Base-by-base conservation (phyloP, 2,329 filamentous ascomycete species). In the Penicillium sp. region DNA sequence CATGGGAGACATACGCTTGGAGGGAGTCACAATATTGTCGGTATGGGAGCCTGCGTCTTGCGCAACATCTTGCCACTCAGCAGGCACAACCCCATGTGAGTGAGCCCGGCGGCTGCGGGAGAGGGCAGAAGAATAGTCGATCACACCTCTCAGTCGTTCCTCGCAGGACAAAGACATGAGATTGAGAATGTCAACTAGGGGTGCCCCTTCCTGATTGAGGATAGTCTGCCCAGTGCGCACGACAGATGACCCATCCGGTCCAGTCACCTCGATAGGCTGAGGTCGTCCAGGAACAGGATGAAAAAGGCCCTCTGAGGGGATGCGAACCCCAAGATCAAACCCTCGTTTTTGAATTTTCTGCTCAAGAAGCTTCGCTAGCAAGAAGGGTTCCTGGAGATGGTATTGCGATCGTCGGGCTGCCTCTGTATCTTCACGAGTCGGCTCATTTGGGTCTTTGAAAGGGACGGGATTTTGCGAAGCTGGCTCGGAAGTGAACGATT, bases 81-180 rank as follows among this genome's bases (percentile, higher is more conserved):
- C 73, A 2, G 88, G 86, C 4, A 95, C 74, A 20, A 83, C 71
- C 1, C 90, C 91, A 62, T 94, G 85, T 2, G 89, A 87, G 14
- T 84, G 86, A 45, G 77, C 81, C 59, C 87, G 84, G 38, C 91
- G 80, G 43, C 80, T 85, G 43, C 76, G 75, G 3, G 87, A 79
- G 31, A 94, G 68, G 7, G 76, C 76, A 39, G 82, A 79, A 8
- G 87, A 82, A 54, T 95, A 89, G 57, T 90, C 85, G 3, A 96
- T 60, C 19, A 96, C 68, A 9, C 81, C 79, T 37, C 86, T 77
- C 25, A 96, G 55, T 18, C 88, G 79, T 53, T 94, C 85, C 59
- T 91, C 87, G 7, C 87, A 83, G 13, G 87, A 86, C 41, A 96
- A 77, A 4, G 88, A 93, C 42, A 96, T 63, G 11, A 96, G 73